Percentiles rank a stretch among this genome's conserved stretches.
These are phyloP conservation scores for Colletotrichum truncatum DNA, from an alignment of 2,329 filamentous ascomycete genomes.

Conservation along the genomic window DNA sequence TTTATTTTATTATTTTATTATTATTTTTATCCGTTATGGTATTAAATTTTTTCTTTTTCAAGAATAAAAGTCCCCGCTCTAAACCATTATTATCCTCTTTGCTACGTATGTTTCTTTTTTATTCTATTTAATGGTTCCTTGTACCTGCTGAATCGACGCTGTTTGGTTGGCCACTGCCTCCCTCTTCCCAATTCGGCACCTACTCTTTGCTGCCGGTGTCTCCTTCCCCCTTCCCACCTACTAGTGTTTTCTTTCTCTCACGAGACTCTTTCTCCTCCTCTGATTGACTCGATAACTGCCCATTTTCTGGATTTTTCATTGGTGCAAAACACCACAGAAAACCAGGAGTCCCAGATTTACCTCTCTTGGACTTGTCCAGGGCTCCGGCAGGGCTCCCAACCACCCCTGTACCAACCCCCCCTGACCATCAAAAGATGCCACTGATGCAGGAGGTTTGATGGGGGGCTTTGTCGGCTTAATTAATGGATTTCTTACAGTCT, in stretches of 20 bases:
- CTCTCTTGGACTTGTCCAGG: conserved; percentile 1
- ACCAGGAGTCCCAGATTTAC: not conserved
- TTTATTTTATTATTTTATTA: not conserved
- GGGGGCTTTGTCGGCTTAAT: conserved; percentile 29
- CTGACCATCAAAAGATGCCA: conserved; percentile 2
- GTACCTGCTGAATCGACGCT: not conserved
- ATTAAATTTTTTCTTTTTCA: too few species aligned
- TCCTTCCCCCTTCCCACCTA: not conserved
- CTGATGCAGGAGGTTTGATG: conserved; percentile 14
- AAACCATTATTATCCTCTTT: too few species aligned
- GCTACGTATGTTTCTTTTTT: too few species aligned
- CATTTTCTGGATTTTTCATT: conserved; percentile 15
- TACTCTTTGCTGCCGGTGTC: not conserved
- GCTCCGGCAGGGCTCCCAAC: conserved; percentile 11
- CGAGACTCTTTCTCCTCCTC: not conserved
- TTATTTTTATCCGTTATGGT: conserved; percentile 2
- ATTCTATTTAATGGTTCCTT: too few species aligned
- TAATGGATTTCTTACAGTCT: conserved; percentile 34
- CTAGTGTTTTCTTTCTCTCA: not conserved
- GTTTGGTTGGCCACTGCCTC: not conserved
- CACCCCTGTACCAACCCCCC: not conserved
- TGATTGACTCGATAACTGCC: conserved; percentile 20
- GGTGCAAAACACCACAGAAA: conserved; percentile 19
- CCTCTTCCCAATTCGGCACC: not conserved
- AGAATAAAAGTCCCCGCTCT: too few species aligned